Conservation (phyloP, 495 filamentous ascomycete species). For the Hypoxylon lienhwacheense region DNA sequence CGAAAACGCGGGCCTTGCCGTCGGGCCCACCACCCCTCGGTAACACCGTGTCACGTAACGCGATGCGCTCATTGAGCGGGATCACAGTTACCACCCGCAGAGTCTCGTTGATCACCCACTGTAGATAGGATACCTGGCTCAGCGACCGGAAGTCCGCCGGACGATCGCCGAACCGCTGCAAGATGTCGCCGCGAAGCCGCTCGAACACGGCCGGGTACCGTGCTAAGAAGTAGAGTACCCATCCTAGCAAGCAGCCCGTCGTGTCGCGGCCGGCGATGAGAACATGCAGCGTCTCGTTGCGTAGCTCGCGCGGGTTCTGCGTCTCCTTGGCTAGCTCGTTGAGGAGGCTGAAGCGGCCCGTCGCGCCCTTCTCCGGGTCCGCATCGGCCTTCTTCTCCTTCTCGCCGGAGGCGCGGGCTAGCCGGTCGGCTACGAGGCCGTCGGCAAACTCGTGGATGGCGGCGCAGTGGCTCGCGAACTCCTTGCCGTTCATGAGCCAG, state of each 20-base stretch:
- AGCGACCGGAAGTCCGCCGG: conserved; percentile 42
- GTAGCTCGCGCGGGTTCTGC: conserved; percentile 58
- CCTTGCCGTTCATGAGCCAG: conserved; percentile 49
- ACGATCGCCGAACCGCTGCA: conserved; percentile 42
- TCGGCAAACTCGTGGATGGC: conserved; percentile 56
- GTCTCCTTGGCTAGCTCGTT: conserved; percentile 64
- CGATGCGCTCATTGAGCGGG: conserved; percentile 47
- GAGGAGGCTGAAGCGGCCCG: conserved; percentile 61
- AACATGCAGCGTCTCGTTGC: conserved; percentile 66
- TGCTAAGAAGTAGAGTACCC: conserved; percentile 57
- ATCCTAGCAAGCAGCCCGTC: conserved; percentile 60
- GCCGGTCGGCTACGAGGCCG: conserved; percentile 46
- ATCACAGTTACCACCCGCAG: conserved; percentile 44
- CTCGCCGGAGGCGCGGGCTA: neutral
- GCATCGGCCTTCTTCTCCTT: neutral
- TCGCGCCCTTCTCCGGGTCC: conserved; percentile 12
- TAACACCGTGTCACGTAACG: conserved; percentile 50
- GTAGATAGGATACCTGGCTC: conserved; percentile 48
- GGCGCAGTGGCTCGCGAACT: conserved; percentile 48
- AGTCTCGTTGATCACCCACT: conserved; percentile 53
- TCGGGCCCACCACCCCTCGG: conserved; percentile 49
- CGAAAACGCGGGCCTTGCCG: conserved; percentile 22
- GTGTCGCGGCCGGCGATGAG: conserved; percentile 63
- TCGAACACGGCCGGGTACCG: conserved; percentile 48
- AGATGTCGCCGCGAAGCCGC: conserved; percentile 56